phyloP scores from a whole-genome alignment of 2,329 filamentous ascomycete genomes.

The Neofusicoccum kwambonambiense region DNA sequence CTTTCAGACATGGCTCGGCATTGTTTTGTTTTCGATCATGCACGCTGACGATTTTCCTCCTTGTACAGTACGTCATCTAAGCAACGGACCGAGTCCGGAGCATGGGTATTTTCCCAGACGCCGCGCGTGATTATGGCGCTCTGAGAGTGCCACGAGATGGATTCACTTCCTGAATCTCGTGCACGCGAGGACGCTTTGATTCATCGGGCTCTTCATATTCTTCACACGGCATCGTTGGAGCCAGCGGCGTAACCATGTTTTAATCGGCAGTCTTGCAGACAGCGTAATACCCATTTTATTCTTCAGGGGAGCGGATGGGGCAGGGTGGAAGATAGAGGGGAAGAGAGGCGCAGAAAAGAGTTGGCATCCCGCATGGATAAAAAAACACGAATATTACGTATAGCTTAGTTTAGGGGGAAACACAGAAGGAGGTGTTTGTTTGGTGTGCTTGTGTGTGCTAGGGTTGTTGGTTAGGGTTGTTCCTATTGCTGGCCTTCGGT shows the following conservation, averaged over 20 bases:
- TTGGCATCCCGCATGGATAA: not conserved
- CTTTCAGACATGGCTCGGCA: not conserved
- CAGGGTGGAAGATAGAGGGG: not conserved
- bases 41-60: not conserved
- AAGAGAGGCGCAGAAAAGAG: not conserved
- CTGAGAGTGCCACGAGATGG: not conserved
- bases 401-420: not conserved
- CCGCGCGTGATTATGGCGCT: not conserved
- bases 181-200: not conserved
- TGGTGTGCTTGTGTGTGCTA: not conserved
- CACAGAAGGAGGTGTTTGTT: not conserved
- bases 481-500: not conserved
- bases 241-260: constrained; percentile 2
- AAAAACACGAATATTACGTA: not conserved
- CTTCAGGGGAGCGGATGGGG: not conserved
- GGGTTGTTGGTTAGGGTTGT: not conserved
- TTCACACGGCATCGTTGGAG: not conserved
- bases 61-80: constrained; percentile 15
- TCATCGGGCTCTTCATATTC: not conserved
- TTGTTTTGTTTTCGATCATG: not conserved
- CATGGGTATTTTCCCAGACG: not conserved
- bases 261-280: constrained; percentile 9
- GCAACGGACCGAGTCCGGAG: not conserved
- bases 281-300: constrained; percentile 6
- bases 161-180: not conserved